Conservation (phyloP, 2,329 filamentous ascomycete genomes). For the Ceratocystis albifundus region DNA sequence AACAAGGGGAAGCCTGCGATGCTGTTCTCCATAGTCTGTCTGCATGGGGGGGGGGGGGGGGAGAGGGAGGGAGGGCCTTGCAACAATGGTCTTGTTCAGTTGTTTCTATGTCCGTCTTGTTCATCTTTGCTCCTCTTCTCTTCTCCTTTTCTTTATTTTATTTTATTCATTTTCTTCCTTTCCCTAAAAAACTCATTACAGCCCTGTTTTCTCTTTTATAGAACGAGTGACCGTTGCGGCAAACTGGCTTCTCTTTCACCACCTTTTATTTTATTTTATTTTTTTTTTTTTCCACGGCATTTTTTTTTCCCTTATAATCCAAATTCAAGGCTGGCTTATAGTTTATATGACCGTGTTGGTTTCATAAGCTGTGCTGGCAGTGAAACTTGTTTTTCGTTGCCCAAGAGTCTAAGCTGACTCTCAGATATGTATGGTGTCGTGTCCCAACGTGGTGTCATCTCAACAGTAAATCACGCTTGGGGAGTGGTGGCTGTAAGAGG, state of each 20-base stretch:
- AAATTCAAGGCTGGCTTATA: background rate
- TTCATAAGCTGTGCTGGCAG: too few relatives aligned
- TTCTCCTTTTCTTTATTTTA: background rate
- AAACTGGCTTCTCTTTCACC: background rate
- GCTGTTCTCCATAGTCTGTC: background rate
- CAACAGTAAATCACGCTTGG: background rate
- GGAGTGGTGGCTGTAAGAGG: background rate
- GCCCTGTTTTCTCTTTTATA: slow-evolving; percentile 9
- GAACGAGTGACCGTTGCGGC: background rate
- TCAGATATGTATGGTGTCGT: background rate
- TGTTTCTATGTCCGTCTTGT: background rate
- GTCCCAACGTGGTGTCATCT: slow-evolving; percentile 1
- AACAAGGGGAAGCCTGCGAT: background rate
- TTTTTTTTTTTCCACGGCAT: background rate
- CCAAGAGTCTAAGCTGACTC: background rate
- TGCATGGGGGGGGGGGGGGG: too few relatives aligned
- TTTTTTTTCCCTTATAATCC: background rate
- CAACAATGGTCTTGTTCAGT: background rate
- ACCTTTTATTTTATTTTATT: too few relatives aligned
- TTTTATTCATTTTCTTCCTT: background rate
- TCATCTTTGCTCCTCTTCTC: background rate
- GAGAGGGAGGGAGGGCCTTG: too few relatives aligned
- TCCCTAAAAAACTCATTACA: background rate
- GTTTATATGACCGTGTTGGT: background rate
- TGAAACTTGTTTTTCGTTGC: background rate